A percentile compares a stretch with the other conserved stretches of the same genome.
These are phyloP conservation scores for Colletotrichum endophyticum DNA, from an alignment of 2,329 filamentous ascomycete species.

Conservation along the genomic window DNA sequence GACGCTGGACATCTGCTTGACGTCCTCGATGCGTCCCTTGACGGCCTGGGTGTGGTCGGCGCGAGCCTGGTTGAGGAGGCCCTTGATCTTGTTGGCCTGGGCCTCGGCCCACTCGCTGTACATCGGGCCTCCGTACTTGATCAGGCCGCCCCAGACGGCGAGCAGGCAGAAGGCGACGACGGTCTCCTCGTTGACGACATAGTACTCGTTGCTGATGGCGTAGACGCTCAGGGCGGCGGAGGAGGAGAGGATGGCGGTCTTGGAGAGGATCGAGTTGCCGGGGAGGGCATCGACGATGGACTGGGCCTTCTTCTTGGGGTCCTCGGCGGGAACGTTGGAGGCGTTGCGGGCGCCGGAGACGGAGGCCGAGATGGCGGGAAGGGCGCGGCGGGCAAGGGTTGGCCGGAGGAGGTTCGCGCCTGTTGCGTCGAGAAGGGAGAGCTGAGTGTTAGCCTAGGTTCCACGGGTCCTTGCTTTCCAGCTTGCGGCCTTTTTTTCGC, in stretches of 20 bases:
- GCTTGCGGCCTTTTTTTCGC: neutral
- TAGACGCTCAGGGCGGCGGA: conserved; percentile 89
- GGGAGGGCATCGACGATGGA: conserved; percentile 93
- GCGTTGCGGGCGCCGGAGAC: conserved; percentile 70
- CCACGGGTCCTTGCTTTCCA: neutral
- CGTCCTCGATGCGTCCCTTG: conserved; percentile 90
- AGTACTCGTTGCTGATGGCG: conserved; percentile 99
- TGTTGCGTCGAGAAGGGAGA: conserved; percentile 40
- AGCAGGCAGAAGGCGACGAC: conserved; percentile 92
- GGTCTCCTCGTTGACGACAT: conserved; percentile 98
- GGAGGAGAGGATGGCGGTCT: conserved; percentile 96
- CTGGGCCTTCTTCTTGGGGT: conserved; percentile 96
- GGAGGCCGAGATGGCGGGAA: conserved; percentile 76
- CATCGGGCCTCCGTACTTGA: conserved; percentile 90
- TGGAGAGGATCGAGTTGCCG: conserved; percentile 90
- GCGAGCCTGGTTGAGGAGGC: conserved; percentile 92
- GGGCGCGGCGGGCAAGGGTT: conserved; percentile 73
- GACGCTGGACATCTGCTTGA: conserved; percentile 92
- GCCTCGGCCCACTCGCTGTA: conserved; percentile 92
- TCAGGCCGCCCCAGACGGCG: conserved; percentile 89
- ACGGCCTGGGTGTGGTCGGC: conserved; percentile 95
- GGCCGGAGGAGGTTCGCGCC: conserved; percentile 92
- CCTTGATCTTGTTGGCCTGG: conserved; percentile 91
- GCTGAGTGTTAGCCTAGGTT: conserved; percentile 23
- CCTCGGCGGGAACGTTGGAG: conserved; percentile 81